Evolutionary conservation across 106 monocot genomes (phyloP).

Genomic region (Dioscorea alata): DNA sequence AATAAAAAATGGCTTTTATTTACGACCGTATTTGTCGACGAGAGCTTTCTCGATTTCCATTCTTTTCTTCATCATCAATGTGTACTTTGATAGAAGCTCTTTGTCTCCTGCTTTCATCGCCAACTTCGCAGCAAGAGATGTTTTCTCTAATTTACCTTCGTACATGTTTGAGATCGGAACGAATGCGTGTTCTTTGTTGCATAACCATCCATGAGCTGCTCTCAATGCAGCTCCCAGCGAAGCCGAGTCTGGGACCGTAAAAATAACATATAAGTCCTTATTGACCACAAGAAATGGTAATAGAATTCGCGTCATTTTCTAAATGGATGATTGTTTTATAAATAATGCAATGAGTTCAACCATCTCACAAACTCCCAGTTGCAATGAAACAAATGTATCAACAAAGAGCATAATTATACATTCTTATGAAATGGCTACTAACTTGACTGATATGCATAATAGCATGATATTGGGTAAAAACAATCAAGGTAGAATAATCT

Average conservation of each 20-base stretch:
- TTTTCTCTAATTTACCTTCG: constrained; percentile 44
- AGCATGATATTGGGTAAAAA: no score
- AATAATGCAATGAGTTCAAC: no score
- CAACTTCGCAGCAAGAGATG: constrained; percentile 65
- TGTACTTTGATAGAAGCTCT: constrained; percentile 50
- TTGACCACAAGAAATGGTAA: no score
- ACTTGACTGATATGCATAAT: no score
- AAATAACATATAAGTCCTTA: not conserved
- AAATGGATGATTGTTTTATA: not conserved
- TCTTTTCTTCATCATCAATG: constrained; percentile 66
- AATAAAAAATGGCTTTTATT: not conserved
- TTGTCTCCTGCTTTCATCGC: constrained; percentile 58
- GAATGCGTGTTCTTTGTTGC: constrained; percentile 69
- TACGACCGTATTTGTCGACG: constrained; percentile 57
- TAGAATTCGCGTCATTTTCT: not conserved
- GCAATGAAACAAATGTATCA: no score
- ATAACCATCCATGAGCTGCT: constrained; percentile 97
- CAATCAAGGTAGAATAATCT: no score
- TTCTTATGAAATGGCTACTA: no score
- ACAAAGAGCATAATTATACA: no score
- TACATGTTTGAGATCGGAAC: constrained; percentile 70
- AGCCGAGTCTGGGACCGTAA: constrained; percentile 65
- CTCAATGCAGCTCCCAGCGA: constrained; percentile 89
- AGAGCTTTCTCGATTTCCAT: constrained; percentile 68
- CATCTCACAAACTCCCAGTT: no score